These are phyloP conservation scores for Hypoxylon sp. DNA, from an alignment of 2,329 filamentous ascomycete genomes.

Conservation along the genomic window DNA sequence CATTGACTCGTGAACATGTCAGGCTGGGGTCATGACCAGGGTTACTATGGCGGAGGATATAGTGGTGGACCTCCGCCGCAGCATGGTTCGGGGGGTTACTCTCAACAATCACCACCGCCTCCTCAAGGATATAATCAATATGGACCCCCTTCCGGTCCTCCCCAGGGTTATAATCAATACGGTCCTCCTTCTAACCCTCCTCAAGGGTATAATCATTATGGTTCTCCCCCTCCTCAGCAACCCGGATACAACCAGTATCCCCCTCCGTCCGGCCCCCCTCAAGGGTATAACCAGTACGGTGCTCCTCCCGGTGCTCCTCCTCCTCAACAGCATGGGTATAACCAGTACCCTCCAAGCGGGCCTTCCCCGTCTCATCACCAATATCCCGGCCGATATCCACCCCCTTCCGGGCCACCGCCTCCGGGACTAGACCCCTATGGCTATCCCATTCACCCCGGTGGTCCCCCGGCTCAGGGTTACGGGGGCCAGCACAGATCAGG, in stretches of 20 bases:
- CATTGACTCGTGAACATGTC: slow-evolving; percentile 47
- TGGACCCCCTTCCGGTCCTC: slow-evolving; percentile 51
- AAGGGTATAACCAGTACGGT: slow-evolving; percentile 54
- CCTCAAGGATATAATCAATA: slow-evolving; percentile 54
- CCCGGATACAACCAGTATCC: slow-evolving; percentile 50
- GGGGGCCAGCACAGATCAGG: slow-evolving; percentile 53
- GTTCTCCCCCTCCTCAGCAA: slow-evolving; percentile 51
- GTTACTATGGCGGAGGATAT: slow-evolving; percentile 47
- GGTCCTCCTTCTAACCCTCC: slow-evolving; percentile 47
- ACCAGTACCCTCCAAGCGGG: slow-evolving; percentile 50
- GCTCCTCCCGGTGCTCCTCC: slow-evolving; percentile 50
- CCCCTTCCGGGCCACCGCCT: slow-evolving; percentile 58
- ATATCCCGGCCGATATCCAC: slow-evolving; percentile 46
- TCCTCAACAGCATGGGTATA: slow-evolving; percentile 52
- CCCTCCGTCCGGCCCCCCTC: slow-evolving; percentile 44
- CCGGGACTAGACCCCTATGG: slow-evolving; percentile 63
- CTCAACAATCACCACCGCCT: slow-evolving; percentile 42
- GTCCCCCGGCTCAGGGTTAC: slow-evolving; percentile 49
- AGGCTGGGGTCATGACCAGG: slow-evolving; percentile 56
- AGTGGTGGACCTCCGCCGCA: slow-evolving; percentile 35
- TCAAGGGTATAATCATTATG: slow-evolving; percentile 51
- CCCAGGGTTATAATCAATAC: slow-evolving; percentile 54
- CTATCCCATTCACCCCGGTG: slow-evolving; percentile 57
- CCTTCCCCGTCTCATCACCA: slow-evolving; percentile 43
- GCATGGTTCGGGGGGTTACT: not conserved